Evolutionary conservation across 2,329 filamentous ascomycete species (phyloP).

Genomic region (Aspergillus sp.): DNA sequence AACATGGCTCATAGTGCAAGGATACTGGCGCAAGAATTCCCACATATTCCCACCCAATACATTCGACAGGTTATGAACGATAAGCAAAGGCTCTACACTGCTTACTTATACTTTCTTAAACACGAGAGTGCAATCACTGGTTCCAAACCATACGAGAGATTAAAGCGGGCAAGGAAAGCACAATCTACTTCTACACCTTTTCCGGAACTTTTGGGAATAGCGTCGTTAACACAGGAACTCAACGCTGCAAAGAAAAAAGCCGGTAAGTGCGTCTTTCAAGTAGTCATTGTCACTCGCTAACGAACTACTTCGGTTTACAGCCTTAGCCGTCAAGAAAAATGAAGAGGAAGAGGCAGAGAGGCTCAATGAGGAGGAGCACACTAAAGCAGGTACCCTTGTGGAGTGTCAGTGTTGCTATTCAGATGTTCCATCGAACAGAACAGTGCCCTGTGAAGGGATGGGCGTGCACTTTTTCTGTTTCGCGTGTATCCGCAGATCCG

Average conservation of each 20-base stretch:
- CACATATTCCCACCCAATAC: slow-evolving; percentile 29
- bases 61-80: slow-evolving; percentile 30
- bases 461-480: slow-evolving; percentile 64
- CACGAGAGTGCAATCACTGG: slow-evolving; percentile 10
- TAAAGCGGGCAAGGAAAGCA: slow-evolving; percentile 6
- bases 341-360: slow-evolving; percentile 23
- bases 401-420: slow-evolving; percentile 73
- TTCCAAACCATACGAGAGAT: slow-evolving; percentile 12
- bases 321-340: slow-evolving; percentile 11
- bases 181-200: no score
- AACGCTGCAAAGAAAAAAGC: slow-evolving; percentile 19
- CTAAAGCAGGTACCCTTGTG: slow-evolving; percentile 48
- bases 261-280: slow-evolving; percentile 9
- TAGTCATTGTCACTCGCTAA: neutral
- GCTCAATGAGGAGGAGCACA: slow-evolving; percentile 32
- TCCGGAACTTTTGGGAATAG: slow-evolving; percentile 4
- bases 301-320: slow-evolving; percentile 4
- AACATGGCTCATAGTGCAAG: slow-evolving; percentile 14
- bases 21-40: slow-evolving; percentile 31
- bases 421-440: slow-evolving; percentile 61
- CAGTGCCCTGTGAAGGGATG: slow-evolving; percentile 62
- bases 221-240: slow-evolving; percentile 16
- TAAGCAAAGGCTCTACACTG: slow-evolving; percentile 23
- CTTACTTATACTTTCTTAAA: slow-evolving; percentile 21
- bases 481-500: slow-evolving; percentile 59